Evolutionary conservation across 352 stramenopile genomes (phyloP), one percentile per base, ranked within the genome.

Genomic region (Globisporangium sylvaticum): DNA sequence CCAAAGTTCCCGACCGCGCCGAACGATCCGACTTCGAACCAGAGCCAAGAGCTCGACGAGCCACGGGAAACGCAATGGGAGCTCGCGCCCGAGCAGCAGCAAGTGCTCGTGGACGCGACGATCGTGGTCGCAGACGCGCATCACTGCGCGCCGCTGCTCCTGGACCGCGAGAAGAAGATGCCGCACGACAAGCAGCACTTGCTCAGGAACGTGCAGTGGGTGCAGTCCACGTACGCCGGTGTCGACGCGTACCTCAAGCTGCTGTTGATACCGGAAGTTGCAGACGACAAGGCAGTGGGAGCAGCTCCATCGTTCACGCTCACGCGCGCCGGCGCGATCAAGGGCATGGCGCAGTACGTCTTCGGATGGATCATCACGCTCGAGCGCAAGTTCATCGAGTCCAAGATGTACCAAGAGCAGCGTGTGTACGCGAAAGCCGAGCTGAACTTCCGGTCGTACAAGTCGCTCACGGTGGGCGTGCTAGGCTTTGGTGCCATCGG

Each of bases 401-500:
- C 76, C 1, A 69, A 68, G 44, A 42, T 67, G 64, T 76, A 64
- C 52, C 76, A 85, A 48, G 42, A 72, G 18, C 73, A 73, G 12
- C 65, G 67, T 24, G 53, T 76, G 3, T 84, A 78, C 34, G 74
- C 60, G n/a, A 74, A 76, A 54, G 67, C 60, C 57, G 64, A 79
- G 22, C 68, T 82, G 27, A 74, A 71, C 31, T 83, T 83, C 59
- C 76, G 75, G 9, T 75, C 75, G 2, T 84, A 75, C 57, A 67
- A 65, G 6, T 52, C 78, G 9, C 27, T 91, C 52, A 89, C 79
- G 3, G 67, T 91, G 20, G 80, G 80, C 2, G 78, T 91, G 24
- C 74, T 91, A 25, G 83, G 83, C 1, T 70, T 91, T 6, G 83
- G 82, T 14, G 79, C 87, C 24, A 81, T 91, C 25, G 83, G 83